Evolutionary conservation across 2,329 filamentous ascomycete species (phyloP).

Genomic region (Penicillium sp.): DNA sequence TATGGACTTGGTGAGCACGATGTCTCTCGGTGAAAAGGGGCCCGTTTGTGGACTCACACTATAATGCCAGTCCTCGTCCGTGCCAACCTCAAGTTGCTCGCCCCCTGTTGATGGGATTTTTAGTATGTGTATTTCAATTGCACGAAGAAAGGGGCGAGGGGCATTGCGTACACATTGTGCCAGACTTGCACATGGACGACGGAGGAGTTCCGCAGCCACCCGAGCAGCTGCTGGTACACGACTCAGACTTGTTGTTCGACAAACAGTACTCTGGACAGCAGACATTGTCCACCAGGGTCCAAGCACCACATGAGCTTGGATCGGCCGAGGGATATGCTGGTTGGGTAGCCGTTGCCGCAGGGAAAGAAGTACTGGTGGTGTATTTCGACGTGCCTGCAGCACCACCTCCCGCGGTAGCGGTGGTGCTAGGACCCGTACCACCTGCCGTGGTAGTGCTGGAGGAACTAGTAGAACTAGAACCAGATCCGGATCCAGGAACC

Average conservation of each 20-base stretch:
- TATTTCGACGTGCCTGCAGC: not conserved
- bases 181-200: constrained; percentile 2
- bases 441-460: not conserved
- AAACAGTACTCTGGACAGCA: constrained; percentile 1
- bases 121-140: not conserved
- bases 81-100: not conserved
- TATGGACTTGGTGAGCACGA: not conserved
- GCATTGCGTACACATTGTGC: not conserved
- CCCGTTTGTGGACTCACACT: not conserved
- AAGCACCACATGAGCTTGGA: not conserved
- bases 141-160: not conserved
- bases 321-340: not conserved
- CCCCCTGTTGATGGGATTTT: not conserved
- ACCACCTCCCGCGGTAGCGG: not conserved
- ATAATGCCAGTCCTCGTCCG: not conserved
- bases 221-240: not conserved
- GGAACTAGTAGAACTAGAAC: not conserved
- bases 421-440: not conserved
- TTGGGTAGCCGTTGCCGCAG: not conserved
- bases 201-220: not conserved
- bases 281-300: constrained; percentile 1
- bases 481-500: not conserved
- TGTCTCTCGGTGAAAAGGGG: too few species aligned
- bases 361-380: not conserved
- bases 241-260: constrained; percentile 1